Evolutionary conservation across 176 grass and related monocot genomes (phyloP), one percentile per base, ranked within the genome.

Genomic region (Eleusine coracana): DNA sequence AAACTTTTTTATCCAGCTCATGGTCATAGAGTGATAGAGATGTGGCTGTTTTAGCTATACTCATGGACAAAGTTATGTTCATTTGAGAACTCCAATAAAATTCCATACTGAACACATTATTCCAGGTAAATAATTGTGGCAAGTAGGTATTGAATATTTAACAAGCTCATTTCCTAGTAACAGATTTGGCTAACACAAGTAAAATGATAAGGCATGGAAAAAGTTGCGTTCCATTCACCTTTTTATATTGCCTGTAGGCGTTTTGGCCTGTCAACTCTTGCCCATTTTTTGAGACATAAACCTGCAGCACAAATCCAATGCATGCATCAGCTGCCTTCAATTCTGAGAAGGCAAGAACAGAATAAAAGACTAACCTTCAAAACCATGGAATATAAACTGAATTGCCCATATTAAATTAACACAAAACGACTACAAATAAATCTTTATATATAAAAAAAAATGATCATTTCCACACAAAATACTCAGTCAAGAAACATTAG

Each of bases 211-310:
- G 76, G 23, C 51, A 85, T 15, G 23, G 1, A 7, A 67, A 80
- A 42, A 12, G 54, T 55, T 39, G 55, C 15, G 61, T 59, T n/a
- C 4, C 20, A 23, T 66, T 81, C 74, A 94, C 92, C 92, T 75
- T 94, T 80, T 70, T 68, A 72, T 94, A 97, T 62, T 88, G 90
- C 86, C 73, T 79, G 79, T 94, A 97, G n/a, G 92, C 95, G 76
- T 46, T 17, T 61, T 40, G 82, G 48, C 95, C 95, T 49, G 82
- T 84, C 69, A 97, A 36, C 60, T 97, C 95, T 72, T 94, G 73
- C 15, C 95, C 95, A 77, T 86, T 85, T 86, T 94, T 97, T 23
- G 84, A 71, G 48, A 94, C 84, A 82, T 97, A 97, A 82, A 94
- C 86, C 95, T 97, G 88, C 74, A 93, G 65, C 52, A 72, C 36